phyloP scores from a whole-genome alignment of 495 filamentous ascomycete species.

The Acidiella bohemica region DNA sequence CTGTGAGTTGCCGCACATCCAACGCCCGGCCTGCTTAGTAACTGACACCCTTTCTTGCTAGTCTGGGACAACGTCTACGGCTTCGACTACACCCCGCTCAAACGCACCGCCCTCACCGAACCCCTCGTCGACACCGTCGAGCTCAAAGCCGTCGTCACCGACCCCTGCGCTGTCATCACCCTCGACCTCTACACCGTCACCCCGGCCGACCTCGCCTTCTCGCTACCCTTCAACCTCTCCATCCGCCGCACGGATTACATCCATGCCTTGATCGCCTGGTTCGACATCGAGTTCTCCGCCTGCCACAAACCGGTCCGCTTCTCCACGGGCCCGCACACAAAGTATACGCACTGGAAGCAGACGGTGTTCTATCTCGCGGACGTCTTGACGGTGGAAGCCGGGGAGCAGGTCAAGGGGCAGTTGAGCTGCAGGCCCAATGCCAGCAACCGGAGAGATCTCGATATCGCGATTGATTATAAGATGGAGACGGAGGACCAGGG shows the following conservation, averaged over 20 bases:
- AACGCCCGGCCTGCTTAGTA: not conserved
- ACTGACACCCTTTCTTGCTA: constrained; percentile 22
- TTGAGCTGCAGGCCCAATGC: constrained; percentile 78
- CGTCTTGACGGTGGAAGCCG: constrained; percentile 30
- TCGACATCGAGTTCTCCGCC: constrained; percentile 94
- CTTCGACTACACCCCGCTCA: constrained; percentile 86
- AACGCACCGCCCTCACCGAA: constrained; percentile 66
- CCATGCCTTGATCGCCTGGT: constrained; percentile 93
- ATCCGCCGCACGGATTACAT: constrained; percentile 76
- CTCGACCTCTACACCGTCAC: constrained; percentile 74
- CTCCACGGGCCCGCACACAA: constrained; percentile 35
- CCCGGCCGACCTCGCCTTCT: constrained; percentile 61
- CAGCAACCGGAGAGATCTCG: constrained; percentile 87
- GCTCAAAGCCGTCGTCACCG: constrained; percentile 65
- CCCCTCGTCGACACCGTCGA: constrained; percentile 73
- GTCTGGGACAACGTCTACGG: constrained; percentile 99
- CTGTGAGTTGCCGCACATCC: constrained; percentile 40
- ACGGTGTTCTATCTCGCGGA: constrained; percentile 36
- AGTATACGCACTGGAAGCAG: constrained; percentile 40
- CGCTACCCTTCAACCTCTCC: constrained; percentile 52
- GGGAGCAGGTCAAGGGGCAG: constrained; percentile 46
- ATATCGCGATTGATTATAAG: constrained; percentile 75
- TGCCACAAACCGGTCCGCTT: constrained; percentile 49
- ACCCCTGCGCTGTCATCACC: constrained; percentile 58
- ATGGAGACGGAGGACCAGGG: constrained; percentile 60